Base-by-base conservation (phyloP, 2,329 filamentous ascomycete species). In the Drechslerella stenobrocha region DNA sequence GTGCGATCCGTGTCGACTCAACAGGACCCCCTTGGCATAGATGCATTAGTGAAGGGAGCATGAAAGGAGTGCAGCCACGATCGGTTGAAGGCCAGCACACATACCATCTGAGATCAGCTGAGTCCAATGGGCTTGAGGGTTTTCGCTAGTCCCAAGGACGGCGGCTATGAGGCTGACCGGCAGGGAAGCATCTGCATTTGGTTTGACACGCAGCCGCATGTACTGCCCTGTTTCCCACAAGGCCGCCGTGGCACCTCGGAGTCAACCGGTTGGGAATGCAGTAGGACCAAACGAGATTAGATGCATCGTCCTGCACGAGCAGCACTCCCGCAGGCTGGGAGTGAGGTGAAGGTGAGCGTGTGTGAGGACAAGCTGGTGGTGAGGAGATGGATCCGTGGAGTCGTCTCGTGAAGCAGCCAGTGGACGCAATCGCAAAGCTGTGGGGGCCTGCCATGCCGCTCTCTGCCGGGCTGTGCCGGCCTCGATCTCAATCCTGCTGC, bases 121-220 rank as follows among this genome's bases (percentile, higher is more conserved):
- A 42, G 18, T 20, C 15, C 34, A 9, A 13, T 37, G 4, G 37
- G 2, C 37, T 42, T 42, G 15, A 42, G 22, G 4, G 13, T 13
- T 20, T 42, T 42, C 37, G 37, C 37, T 42, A 42, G 37, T 42
- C 37, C n/a, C 9, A 64, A 45, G 52, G 46, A 22, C 52, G 46
- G 35, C 32, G 32, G 46, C 22, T 42, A 47, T 37, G 52, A 65
- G 52, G 52, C 46, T 57, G 59, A 64, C n/a, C n/a, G n/a, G 22
- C 24, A 30, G 34, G 51, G 53, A 50, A 26, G 59, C 53, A 45
- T 50, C 22, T 18, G 37, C 13, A 20, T 2, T 46, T 42, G 37
- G n/a, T 52, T 52, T 65, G 52, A 57, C 53, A n/a, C 47, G 48
- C 60, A 58, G 52, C 48, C 60, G 60, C 60, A 53, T 66, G 50